These are phyloP conservation scores for Backusella luteola DNA, from an alignment of 192 early-diverging fungal species.

Conservation along the genomic window DNA sequence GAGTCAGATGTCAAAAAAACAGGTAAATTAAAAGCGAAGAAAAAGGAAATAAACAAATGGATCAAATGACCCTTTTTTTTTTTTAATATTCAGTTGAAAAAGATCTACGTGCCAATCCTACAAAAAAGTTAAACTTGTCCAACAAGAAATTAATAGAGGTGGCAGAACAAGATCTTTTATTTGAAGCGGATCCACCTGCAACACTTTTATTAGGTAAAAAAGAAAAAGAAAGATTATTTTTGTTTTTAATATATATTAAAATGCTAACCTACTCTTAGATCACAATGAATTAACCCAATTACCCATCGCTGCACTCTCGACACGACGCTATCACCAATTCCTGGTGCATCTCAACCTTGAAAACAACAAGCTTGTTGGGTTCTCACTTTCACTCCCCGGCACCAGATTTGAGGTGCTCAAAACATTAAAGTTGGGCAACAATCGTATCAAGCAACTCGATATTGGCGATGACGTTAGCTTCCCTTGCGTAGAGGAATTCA, in stretches of 20 bases:
- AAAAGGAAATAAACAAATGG: background rate
- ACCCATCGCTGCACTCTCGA: background rate
- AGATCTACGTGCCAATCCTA: slow-evolving; percentile 9
- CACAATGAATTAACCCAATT: slow-evolving; percentile 39
- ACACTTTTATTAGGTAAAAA: slow-evolving; percentile 7
- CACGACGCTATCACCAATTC: background rate
- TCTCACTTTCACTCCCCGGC: slow-evolving; percentile 34
- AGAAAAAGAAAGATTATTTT: background rate
- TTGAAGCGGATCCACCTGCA: background rate
- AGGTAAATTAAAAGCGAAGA: background rate
- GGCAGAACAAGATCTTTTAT: slow-evolving; percentile 24
- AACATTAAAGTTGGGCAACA: slow-evolving; percentile 45
- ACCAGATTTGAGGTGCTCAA: slow-evolving; percentile 37
- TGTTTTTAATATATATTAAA: background rate
- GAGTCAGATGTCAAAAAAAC: background rate
- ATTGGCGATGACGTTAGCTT: slow-evolving; percentile 21
- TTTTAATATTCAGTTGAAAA: background rate
- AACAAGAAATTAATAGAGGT: slow-evolving; percentile 39
- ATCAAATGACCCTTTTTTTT: background rate
- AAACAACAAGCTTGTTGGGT: slow-evolving; percentile 47
- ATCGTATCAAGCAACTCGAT: slow-evolving; percentile 34
- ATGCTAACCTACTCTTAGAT: slow-evolving; percentile 7
- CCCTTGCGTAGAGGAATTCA: slow-evolving; percentile 43
- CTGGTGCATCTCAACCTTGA: slow-evolving; percentile 47
- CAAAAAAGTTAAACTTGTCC: slow-evolving; percentile 41